Evolutionary conservation across 306 rosid genomes (phyloP), one percentile per base, ranked within the genome.

Genomic region (Rosa lucieae): DNA sequence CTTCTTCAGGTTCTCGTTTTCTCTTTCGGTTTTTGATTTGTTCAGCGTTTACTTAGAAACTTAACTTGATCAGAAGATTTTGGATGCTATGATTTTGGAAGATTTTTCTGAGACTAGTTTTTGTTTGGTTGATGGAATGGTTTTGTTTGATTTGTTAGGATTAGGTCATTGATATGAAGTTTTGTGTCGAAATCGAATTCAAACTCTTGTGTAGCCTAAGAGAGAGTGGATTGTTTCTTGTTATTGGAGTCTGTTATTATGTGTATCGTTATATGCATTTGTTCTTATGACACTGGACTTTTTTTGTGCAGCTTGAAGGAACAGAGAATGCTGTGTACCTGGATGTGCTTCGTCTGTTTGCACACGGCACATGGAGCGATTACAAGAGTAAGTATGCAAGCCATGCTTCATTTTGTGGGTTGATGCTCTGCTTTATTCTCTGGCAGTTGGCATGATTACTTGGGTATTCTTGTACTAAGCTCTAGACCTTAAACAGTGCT

Each of bases 281-380:
- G 67, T 78, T 71, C 23, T 39, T 62, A 77, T 78, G 76, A 87
- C 68, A 46, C 5, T 39, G 67, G 21, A 70, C n/a, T 2, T 32
- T 65, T 35, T 80, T 40, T 72, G 46, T 78, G 83, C 92, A 95
- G 99, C 92, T 95, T 78, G 92, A 85, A 83, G 97, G 80, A 82
- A 86, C 90, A 13, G 91, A 88, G 53, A 81, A 83, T 75, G 80
- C 97, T 65, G 89, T 76, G 10, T 80, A 93, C 84, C 91, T 92
- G 75, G 91, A 95, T 42, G 32, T 91, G 84, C 94, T 95, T 80
- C 91, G 89, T 69, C 83, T 95, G 86, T 93, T 91, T 88, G 94
- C 98, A 17, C 91, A 93, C 74, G 99, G 98, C 78, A 92, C 92
- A 52, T 95, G 97, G 97, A 92, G 88, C 77, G 99, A 95, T 84